These are phyloP conservation scores for Alternaria dauci DNA, from an alignment of 2,329 filamentous ascomycete genomes.

Conservation along the genomic window DNA sequence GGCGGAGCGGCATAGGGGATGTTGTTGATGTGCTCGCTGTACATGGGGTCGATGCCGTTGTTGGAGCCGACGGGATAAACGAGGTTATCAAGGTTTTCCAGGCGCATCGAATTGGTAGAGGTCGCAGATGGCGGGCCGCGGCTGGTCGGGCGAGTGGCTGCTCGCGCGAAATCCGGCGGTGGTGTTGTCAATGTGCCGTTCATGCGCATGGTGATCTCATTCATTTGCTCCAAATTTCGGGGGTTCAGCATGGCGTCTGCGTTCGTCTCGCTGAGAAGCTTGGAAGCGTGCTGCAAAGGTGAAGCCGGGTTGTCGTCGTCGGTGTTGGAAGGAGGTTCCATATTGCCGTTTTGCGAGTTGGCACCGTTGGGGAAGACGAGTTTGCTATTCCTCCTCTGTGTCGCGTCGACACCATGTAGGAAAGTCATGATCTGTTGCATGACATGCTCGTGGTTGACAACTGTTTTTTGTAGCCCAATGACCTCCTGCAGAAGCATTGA, in stretches of 20 bases:
- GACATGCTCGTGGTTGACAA: constrained; percentile 74
- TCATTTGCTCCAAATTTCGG: constrained; percentile 71
- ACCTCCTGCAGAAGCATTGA: constrained; percentile 71
- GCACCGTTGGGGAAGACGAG: constrained; percentile 49
- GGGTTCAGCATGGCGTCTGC: constrained; percentile 71
- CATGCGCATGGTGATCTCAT: constrained; percentile 64
- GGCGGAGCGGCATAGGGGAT: constrained; percentile 84
- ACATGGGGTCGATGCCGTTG: constrained; percentile 93
- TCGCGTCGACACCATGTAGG: constrained; percentile 69
- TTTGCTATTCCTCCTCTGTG: constrained; percentile 68
- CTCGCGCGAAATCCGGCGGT: constrained; percentile 62
- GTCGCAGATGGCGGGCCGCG: constrained; percentile 57
- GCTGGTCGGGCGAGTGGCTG: constrained; percentile 56
- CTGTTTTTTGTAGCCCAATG: constrained; percentile 72
- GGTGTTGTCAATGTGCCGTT: constrained; percentile 66
- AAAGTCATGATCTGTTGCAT: constrained; percentile 77
- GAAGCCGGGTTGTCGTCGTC: constrained; percentile 72
- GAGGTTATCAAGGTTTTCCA: constrained; percentile 71
- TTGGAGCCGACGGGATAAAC: constrained; percentile 92
- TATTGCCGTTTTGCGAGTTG: constrained; percentile 54
- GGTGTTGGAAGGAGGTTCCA: constrained; percentile 54
- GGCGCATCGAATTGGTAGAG: constrained; percentile 62
- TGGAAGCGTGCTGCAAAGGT: constrained; percentile 72
- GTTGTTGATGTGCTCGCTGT: constrained; percentile 91
- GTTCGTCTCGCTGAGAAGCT: constrained; percentile 71